phyloP scores from a whole-genome alignment of 768 basidiomycete genomes.

The Agrocybe pediades region DNA sequence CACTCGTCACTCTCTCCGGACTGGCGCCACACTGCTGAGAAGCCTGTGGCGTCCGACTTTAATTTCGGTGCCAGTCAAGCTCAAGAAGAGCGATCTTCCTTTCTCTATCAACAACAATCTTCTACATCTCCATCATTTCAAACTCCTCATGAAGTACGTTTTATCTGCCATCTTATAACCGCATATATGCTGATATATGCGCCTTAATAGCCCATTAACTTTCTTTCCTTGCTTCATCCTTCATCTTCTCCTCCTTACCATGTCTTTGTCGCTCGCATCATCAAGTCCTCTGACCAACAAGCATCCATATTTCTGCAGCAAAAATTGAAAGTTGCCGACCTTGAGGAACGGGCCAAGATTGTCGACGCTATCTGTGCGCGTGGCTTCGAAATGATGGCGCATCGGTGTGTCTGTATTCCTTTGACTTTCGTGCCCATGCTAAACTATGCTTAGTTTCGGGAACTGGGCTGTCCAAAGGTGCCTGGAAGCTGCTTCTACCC shows the following conservation, averaged over 20 bases:
- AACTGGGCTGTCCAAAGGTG: conserved; percentile 93
- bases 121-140: conserved; percentile 27
- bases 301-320: conserved; percentile 90
- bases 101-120: conserved; percentile 32
- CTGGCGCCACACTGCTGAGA: conserved; percentile 46
- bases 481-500: conserved; percentile 74
- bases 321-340: conserved; percentile 84
- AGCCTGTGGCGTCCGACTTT: conserved; percentile 25
- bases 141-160: conserved; percentile 52
- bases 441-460: conserved; percentile 60
- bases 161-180: conserved; percentile 18
- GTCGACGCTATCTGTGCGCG: conserved; percentile 84
- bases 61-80: conserved; percentile 22
- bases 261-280: conserved; percentile 80
- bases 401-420: conserved; percentile 48
- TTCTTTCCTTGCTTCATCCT: conserved; percentile 81
- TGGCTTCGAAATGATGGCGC: conserved; percentile 93
- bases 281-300: conserved; percentile 89
- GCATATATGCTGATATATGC: conserved; percentile 21
- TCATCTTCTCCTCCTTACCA: conserved; percentile 84
- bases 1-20: conserved; percentile 35
- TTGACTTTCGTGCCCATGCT: conserved; percentile 4
- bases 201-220: conserved; percentile 76
- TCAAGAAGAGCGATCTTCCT: conserved; percentile 31
- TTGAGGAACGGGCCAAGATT: conserved; percentile 77